Base-by-base conservation (phyloP, 1,284 basidiomycete genomes). In the Naganishia liquefaciens region DNA sequence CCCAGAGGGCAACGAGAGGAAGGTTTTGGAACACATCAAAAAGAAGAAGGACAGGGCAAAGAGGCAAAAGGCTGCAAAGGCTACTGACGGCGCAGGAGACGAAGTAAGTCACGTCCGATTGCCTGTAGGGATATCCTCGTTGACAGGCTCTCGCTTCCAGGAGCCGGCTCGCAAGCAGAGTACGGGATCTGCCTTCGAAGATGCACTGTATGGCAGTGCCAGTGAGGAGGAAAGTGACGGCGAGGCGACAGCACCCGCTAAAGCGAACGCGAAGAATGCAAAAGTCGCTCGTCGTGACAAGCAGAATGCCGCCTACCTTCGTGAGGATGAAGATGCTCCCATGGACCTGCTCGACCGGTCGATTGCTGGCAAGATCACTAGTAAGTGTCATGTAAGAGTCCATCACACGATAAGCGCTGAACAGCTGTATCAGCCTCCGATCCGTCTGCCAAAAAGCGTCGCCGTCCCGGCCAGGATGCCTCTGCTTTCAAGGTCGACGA, bases 181-280 rank as follows among this genome's bases (percentile, higher is more conserved):
- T 2, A 82, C 85, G 5, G 91, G 91, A 9, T 89, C 93, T 75
- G 92, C 93, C 0, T 97, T 96, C 71, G 93, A 98, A 76, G 93
- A 98, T 75, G 91, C 95, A 1, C 80, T 97, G 17, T 96, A 97
- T 75, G 93, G 93, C 51, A 93, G 91, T 72, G 92, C 94, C 73
- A 92, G 90, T 68, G 93, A 94, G 71, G 77, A 87, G 30, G 88
- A 86, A 1, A 87, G 86, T 64, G 88, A 86, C 70, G 88, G 88
- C 40, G 86, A 87, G n/a, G 57, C 68, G 21, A 67, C 70, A 5
- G 62, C 71, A 30, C 69, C 69, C 19, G 66, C 76, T 21, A 84
- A 82, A 63, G 74, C 77, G 50, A 81, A 80, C 69, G 77, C 72
- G 27, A 64, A 66, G 54, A 70, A 71, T 52, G 52, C 60, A 61